phyloP scores from a whole-genome alignment of 805 yeast species.

The Schwanniomyces sp. region DNA sequence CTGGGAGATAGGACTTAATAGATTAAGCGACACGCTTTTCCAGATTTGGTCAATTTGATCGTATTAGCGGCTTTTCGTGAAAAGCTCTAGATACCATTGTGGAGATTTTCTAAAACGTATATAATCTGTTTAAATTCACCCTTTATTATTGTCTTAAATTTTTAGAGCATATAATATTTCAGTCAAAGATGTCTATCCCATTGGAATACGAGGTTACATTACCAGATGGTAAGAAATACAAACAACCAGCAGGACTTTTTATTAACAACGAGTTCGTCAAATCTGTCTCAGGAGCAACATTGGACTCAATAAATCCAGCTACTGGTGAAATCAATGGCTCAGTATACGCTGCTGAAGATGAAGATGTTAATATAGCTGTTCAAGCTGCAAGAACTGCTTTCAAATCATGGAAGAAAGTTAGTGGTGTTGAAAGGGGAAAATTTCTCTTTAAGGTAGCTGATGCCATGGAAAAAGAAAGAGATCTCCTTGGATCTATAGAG shows the following conservation, averaged over 20 bases:
- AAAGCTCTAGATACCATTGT: too few relatives aligned
- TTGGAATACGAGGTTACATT: conserved; percentile 39
- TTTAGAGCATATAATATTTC: not conserved
- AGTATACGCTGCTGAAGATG: conserved; percentile 42
- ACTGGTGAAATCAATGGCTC: conserved; percentile 44
- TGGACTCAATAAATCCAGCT: conserved; percentile 44
- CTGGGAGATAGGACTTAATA: too few relatives aligned
- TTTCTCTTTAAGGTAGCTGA: conserved; percentile 39
- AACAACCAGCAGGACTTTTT: conserved; percentile 64
- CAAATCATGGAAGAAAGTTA: conserved; percentile 46
- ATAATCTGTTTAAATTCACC: too few relatives aligned
- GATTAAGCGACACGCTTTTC: not conserved
- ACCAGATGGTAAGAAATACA: conserved; percentile 50
- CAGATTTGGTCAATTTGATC: too few relatives aligned
- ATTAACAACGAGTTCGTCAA: conserved; percentile 44
- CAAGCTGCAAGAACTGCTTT: conserved; percentile 38
- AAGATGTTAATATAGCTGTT: conserved; percentile 44
- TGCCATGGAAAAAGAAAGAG: conserved; percentile 30
- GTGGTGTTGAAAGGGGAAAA: conserved; percentile 42
- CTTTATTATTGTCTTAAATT: too few relatives aligned
- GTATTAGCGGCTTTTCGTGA: too few relatives aligned
- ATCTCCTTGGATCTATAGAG: conserved; percentile 37
- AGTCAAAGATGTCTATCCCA: conserved; percentile 29
- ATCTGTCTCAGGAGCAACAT: conserved; percentile 32
- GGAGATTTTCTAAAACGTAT: too few relatives aligned